Percentiles rank a stretch among this genome's conserved stretches.
Evolutionary conservation across 140 eudicot species (phyloP).

Genomic region (Flaveria floridana): DNA sequence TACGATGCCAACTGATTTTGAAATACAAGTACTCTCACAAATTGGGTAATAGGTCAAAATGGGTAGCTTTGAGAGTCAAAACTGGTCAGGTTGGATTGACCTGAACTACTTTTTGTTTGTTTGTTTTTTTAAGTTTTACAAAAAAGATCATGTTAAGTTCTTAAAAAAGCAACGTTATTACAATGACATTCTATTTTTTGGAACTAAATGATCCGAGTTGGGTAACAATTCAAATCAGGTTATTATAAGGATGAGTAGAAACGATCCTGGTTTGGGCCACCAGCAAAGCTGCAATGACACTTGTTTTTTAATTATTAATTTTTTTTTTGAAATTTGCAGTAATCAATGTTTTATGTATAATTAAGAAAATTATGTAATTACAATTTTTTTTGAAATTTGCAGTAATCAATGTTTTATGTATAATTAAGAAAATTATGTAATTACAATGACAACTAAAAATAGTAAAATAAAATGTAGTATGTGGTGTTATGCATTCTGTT

Average conservation of each 20-base stretch:
- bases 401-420: neutral
- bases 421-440: neutral
- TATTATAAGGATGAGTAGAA: neutral
- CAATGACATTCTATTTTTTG: too few species aligned
- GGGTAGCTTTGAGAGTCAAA: neutral
- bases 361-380: neutral
- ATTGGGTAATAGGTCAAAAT: neutral
- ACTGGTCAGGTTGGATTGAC: neutral
- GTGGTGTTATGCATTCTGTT: neutral
- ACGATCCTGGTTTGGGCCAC: neutral
- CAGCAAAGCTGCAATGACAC: neutral
- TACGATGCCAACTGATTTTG: neutral
- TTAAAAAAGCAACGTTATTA: too few species aligned
- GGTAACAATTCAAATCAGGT: neutral
- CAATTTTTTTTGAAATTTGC: neutral
- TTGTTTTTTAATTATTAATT: neutral
- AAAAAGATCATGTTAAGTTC: too few species aligned
- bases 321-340: neutral
- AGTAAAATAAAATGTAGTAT: neutral
- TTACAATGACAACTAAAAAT: neutral
- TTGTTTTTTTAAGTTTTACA: too few species aligned
- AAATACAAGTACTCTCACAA: neutral
- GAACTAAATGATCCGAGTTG: too few species aligned
- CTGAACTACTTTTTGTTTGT: neutral
- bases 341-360: neutral